phyloP scores from a whole-genome alignment of 306 rosid genomes.

The Gleditsia sinensis region DNA sequence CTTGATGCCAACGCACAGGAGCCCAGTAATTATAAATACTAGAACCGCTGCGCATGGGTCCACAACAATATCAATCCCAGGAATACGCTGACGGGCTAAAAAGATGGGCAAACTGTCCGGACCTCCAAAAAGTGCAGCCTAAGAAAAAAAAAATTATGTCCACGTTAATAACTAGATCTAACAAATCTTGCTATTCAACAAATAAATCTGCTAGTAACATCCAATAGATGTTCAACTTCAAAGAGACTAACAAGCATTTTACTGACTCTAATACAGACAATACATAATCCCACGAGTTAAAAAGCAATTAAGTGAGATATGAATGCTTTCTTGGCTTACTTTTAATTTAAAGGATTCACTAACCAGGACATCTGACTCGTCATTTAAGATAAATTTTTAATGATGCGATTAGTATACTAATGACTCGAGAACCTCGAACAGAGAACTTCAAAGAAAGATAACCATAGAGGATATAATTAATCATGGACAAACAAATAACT shows the following conservation, averaged over 20 bases:
- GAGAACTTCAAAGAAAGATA: background rate
- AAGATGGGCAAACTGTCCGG: conserved; percentile 66
- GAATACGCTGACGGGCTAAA: conserved; percentile 71
- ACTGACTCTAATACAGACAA: background rate
- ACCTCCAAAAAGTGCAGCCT: conserved; percentile 92
- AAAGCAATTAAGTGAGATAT: background rate
- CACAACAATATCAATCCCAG: conserved; percentile 64
- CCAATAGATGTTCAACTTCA: conserved; percentile 14
- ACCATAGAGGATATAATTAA: conserved; percentile 21
- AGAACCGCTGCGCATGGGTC: conserved; percentile 93
- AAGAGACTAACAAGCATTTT: background rate
- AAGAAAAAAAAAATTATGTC: conserved; percentile 20
- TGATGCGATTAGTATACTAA: background rate
- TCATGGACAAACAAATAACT: background rate
- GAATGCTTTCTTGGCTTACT: background rate
- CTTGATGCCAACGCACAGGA: conserved; percentile 85
- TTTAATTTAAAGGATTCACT: background rate
- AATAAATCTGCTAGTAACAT: background rate
- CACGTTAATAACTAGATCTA: conserved; percentile 10
- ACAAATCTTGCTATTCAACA: conserved; percentile 5
- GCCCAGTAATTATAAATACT: conserved; percentile 74
- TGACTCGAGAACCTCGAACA: background rate
- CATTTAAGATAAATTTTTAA: background rate
- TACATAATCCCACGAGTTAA: background rate
- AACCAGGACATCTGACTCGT: background rate